Evolutionary conservation across 2,329 filamentous ascomycete genomes (phyloP), one percentile per base, ranked within the genome.

Genomic region (Ceratocystis eucalypticola): DNA sequence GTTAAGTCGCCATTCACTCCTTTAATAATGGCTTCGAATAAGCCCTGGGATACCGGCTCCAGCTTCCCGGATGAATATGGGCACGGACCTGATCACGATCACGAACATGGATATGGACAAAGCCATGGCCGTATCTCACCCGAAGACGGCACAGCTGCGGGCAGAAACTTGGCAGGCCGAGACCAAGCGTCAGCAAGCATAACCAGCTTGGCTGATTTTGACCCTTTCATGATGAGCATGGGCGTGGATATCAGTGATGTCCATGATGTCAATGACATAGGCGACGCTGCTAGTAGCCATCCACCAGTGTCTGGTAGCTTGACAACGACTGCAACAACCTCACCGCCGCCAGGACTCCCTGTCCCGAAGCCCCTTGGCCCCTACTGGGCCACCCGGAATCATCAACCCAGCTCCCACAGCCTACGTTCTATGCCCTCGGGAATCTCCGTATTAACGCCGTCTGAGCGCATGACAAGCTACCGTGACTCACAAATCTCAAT

Each of bases 381-480:
- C 8, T 20, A 30, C 28, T 7, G 55, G n/a, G 55, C 55, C 15
- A 4, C 28, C 55, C 28, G 10, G 2, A 17, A 1, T 15, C 17
- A 33, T 15, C 44, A 20, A 5, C 25, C 61, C 61, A 48, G 12
- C 8, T 5, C 33, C 55, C 61, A 22, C 62, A 8, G 1, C 12
- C 62, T 33, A 17, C 28, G 45, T 37, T 15, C 20, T 3, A 30
- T 45, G 7, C 55, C 61, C 33, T 67, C 65, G 5, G n/a, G 45
- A 22, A 37, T 67, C 5, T 67, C 61, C 20, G 20, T 67, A 22
- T 50, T 67, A 20, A 61, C 62, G 30, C 65, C 53, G 20, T 64
- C 61, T 8, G 62, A 67, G n/a, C 28, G 45, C 25, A 41, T 5
- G 3, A 20, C 61, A 2, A 17, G 50, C 22, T 20, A 37, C 10